Conservation (phyloP, 1,284 basidiomycete species). For the Stygiomarasmius scandens region DNA sequence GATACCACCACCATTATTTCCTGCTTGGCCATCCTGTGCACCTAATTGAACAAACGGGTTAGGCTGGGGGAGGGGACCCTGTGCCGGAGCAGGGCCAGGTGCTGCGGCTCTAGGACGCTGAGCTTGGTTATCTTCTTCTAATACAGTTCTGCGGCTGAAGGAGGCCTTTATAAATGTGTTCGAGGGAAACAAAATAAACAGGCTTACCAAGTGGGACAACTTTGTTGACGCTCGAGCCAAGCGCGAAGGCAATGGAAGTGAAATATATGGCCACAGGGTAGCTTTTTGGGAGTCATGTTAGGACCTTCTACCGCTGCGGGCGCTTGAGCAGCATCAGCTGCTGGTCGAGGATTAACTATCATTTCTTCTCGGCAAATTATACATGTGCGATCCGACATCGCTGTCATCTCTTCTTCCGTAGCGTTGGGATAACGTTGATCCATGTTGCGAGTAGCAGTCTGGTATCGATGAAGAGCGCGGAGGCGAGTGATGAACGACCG, state of each 20-base stretch:
- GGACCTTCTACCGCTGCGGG: slow-evolving; percentile 62
- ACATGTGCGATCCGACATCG: slow-evolving; percentile 88
- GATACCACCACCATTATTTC: slow-evolving; percentile 45
- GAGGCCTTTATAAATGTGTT: slow-evolving; percentile 12
- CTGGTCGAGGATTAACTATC: slow-evolving; percentile 44
- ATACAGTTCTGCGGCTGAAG: slow-evolving; percentile 80
- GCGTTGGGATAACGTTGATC: slow-evolving; percentile 95
- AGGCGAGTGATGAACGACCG: slow-evolving; percentile 88
- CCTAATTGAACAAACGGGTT: slow-evolving; percentile 31
- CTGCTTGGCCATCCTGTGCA: slow-evolving; percentile 31
- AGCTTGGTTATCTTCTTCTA: slow-evolving; percentile 51
- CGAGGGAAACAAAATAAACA: slow-evolving; percentile 13
- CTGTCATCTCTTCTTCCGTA: slow-evolving; percentile 81
- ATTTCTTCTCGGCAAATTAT: slow-evolving; percentile 99
- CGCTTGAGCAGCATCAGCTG: slow-evolving; percentile 32
- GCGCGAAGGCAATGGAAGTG: slow-evolving; percentile 97
- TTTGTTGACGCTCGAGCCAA: slow-evolving; percentile 96
- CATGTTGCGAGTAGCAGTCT: slow-evolving; percentile 96
- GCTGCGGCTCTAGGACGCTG: slow-evolving; percentile 28
- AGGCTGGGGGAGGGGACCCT: slow-evolving; percentile 15
- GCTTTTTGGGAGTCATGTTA: slow-evolving; percentile 95
- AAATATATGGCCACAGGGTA: slow-evolving; percentile 97
- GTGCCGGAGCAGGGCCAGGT: slow-evolving; percentile 30
- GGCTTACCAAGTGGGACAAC: slow-evolving; percentile 92
- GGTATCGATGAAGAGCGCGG: slow-evolving; percentile 88